phyloP scores from a whole-genome alignment of 202 grass and related monocot species.

The Cymbopogon flexuosus region DNA sequence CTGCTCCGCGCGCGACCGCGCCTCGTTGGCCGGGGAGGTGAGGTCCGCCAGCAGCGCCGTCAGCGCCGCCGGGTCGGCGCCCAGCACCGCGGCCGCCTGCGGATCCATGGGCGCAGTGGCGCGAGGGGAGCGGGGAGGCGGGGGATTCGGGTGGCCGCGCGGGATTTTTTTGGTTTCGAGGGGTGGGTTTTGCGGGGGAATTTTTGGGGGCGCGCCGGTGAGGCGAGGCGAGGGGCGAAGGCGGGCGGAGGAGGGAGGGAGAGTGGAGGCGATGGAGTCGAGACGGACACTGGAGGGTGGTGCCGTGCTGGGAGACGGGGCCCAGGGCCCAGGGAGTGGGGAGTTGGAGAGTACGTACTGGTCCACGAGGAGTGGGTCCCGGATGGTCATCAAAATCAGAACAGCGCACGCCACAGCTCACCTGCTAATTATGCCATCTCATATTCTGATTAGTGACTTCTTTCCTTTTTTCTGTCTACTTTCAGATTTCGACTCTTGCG shows the following conservation, averaged over 20 bases:
- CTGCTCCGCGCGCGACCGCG: conserved; percentile 52
- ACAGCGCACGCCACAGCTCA: conserved; percentile 35
- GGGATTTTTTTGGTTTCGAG: conserved; percentile 34
- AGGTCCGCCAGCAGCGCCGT: conserved; percentile 49
- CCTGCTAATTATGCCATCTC: conserved; percentile 34
- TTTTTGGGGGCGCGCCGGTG: conserved; percentile 27
- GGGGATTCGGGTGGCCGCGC: conserved; percentile 31
- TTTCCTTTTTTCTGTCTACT: not conserved
- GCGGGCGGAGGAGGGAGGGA: not conserved
- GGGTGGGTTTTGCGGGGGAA: conserved; percentile 24
- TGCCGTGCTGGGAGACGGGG: conserved; percentile 25
- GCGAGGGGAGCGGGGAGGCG: not conserved
- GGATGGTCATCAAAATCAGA: conserved; percentile 23
- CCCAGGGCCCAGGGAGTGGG: not conserved
- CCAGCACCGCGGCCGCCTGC: conserved; percentile 44
- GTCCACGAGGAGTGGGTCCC: conserved; percentile 20
- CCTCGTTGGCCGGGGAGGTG: conserved; percentile 52
- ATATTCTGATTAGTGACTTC: not conserved
- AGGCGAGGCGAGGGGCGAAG: not conserved
- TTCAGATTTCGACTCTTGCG: not conserved
- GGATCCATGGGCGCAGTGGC: conserved; percentile 36
- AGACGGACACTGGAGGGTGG: conserved; percentile 21
- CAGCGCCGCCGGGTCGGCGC: conserved; percentile 52
- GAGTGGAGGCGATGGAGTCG: not conserved
- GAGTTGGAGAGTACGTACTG: not conserved